Evolutionary conservation across 2,329 filamentous ascomycete species (phyloP).

Genomic region (Colletotrichum australisinense): DNA sequence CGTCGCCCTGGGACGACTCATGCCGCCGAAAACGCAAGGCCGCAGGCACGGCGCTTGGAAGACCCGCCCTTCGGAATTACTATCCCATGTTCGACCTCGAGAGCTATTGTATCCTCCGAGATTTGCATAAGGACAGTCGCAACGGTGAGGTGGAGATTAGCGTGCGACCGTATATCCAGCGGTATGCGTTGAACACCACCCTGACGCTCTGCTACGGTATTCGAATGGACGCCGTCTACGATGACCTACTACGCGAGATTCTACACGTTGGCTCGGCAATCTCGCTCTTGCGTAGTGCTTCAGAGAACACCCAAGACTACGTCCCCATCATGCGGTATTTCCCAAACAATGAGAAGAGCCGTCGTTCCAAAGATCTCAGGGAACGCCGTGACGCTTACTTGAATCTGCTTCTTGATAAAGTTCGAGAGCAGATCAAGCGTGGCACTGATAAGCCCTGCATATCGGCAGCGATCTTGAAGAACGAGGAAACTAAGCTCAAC

Average conservation of each 20-base stretch:
- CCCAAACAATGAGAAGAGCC: conserved; percentile 70
- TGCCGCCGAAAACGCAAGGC: conserved; percentile 83
- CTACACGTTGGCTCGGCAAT: conserved; percentile 80
- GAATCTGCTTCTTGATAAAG: conserved; percentile 73
- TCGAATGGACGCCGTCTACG: conserved; percentile 77
- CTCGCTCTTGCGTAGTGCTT: conserved; percentile 80
- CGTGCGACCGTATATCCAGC: conserved; percentile 73
- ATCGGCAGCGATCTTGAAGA: conserved; percentile 65
- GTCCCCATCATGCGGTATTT: conserved; percentile 74
- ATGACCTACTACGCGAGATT: conserved; percentile 77
- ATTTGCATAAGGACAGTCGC: conserved; percentile 74
- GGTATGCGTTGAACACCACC: conserved; percentile 81
- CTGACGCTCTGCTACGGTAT: conserved; percentile 84
- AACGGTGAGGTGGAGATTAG: conserved; percentile 76
- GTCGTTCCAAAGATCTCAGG: conserved; percentile 73
- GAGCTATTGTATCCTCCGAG: conserved; percentile 31
- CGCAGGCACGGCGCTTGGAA: conserved; percentile 81
- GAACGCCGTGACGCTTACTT: conserved; percentile 75
- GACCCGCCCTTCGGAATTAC: conserved; percentile 80
- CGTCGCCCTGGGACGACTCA: conserved; percentile 85
- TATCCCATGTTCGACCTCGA: conserved; percentile 87
- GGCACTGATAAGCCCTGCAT: conserved; percentile 55
- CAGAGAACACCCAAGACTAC: conserved; percentile 88
- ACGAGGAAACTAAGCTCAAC: conserved; percentile 55
- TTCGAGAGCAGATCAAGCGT: conserved; percentile 52